Evolutionary conservation across 2,329 filamentous ascomycete genomes (phyloP).

Genomic region (Pyrenophora graminea): DNA sequence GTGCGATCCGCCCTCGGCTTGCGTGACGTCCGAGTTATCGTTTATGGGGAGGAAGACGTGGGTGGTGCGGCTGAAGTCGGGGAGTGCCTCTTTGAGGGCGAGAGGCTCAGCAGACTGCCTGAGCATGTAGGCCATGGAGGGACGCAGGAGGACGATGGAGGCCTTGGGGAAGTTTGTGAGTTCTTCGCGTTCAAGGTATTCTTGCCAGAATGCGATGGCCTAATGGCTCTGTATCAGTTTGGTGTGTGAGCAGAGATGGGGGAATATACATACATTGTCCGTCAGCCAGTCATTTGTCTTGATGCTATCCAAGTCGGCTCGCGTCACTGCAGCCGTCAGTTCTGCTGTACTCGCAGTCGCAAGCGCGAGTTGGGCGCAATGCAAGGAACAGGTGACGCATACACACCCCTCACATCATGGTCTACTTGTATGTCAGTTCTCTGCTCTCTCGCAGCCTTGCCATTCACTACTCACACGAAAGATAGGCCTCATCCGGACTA

Average conservation of each 20-base stretch:
- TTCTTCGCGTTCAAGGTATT: conserved; percentile 89
- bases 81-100: conserved; percentile 69
- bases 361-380: conserved; percentile 4
- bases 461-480: conserved; percentile 65
- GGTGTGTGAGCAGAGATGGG: background rate
- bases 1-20: conserved; percentile 87
- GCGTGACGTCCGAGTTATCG: conserved; percentile 78
- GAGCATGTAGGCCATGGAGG: conserved; percentile 89
- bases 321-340: conserved; percentile 66
- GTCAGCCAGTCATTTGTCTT: conserved; percentile 89
- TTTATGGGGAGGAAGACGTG: conserved; percentile 97
- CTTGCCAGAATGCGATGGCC: conserved; percentile 98
- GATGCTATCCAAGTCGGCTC: conserved; percentile 85
- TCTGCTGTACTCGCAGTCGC: background rate
- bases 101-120: conserved; percentile 69
- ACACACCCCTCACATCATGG: conserved; percentile 67
- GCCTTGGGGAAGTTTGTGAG: conserved; percentile 79
- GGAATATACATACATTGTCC: conserved; percentile 71
- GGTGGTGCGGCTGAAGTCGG: conserved; percentile 77
- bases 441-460: background rate
- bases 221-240: conserved; percentile 43
- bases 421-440: conserved; percentile 52
- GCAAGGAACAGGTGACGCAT: conserved; percentile 23
- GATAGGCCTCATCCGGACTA: conserved; percentile 67
- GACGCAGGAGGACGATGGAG: conserved; percentile 86